Evolutionary conservation across 768 basidiomycete genomes (phyloP).

Genomic region (Collybiopsis luxurians): DNA sequence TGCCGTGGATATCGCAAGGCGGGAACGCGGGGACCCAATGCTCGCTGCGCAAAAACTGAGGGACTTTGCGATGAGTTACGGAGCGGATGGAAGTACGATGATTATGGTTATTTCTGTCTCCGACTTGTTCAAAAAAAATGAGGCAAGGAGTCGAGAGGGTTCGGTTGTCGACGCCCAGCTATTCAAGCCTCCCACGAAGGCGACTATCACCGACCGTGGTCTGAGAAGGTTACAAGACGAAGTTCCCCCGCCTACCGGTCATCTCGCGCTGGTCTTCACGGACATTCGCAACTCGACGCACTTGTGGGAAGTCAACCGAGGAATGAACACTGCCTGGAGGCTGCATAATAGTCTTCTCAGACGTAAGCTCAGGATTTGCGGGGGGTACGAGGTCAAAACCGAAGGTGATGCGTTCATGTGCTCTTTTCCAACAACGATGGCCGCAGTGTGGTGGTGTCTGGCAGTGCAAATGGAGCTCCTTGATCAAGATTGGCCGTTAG

Average conservation of each 20-base stretch:
- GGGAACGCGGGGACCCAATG: constrained; percentile 56
- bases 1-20: constrained; percentile 91
- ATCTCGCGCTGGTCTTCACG: constrained; percentile 93
- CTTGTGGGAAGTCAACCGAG: constrained; percentile 93
- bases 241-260: constrained; percentile 81
- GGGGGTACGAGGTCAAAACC: constrained; percentile 98
- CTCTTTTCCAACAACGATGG: constrained; percentile 86
- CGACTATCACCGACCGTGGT: constrained; percentile 54
- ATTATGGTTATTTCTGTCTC: constrained; percentile 93
- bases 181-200: constrained; percentile 31
- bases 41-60: constrained; percentile 95
- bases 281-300: constrained; percentile 97
- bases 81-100: constrained; percentile 91
- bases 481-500: constrained; percentile 84
- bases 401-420: constrained; percentile 99
- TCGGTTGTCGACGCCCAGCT: constrained; percentile 39
- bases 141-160: constrained; percentile 29
- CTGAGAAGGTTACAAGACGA: constrained; percentile 70
- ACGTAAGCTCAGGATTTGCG: constrained; percentile 81
- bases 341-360: constrained; percentile 87
- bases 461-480: constrained; percentile 83
- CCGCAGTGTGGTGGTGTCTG: constrained; percentile 89
- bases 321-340: constrained; percentile 92
- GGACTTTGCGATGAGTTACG: constrained; percentile 96
- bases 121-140: constrained; percentile 58